Conservation (phyloP, 2,329 filamentous ascomycete species). For the Fusarium sp. region DNA sequence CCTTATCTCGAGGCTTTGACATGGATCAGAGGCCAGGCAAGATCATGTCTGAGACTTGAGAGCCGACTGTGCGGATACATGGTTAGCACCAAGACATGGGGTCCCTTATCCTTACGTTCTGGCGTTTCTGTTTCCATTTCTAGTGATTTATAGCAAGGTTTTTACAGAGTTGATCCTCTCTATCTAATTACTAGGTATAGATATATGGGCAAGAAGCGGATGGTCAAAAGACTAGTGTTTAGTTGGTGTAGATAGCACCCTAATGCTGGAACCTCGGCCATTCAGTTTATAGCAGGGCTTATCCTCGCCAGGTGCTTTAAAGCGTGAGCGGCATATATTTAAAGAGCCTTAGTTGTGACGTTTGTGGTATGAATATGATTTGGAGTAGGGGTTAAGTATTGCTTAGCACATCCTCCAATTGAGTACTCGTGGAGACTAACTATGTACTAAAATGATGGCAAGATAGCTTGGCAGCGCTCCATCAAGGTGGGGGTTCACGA, state of each 20-base stretch:
- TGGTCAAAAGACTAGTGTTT: neutral
- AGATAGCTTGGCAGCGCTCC: neutral
- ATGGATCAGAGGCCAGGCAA: conserved; percentile 10
- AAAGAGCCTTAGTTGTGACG: conserved; percentile 16
- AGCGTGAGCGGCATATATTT: conserved; percentile 10
- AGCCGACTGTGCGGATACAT: conserved; percentile 5
- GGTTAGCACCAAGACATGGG: conserved; percentile 15
- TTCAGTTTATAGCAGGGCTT: conserved; percentile 19
- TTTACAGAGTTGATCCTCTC: conserved; percentile 1
- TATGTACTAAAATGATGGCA: neutral
- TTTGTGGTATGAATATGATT: conserved; percentile 5
- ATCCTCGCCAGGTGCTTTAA: conserved; percentile 10
- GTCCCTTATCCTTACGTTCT: neutral
- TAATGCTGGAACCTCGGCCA: conserved; percentile 5
- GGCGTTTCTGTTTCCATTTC: neutral
- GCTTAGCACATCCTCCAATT: neutral
- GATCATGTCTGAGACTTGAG: conserved; percentile 15
- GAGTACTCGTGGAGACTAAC: neutral
- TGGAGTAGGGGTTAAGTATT: neutral
- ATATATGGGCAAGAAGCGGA: neutral
- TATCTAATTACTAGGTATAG: neutral
- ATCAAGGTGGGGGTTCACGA: neutral
- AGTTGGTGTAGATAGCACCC: neutral
- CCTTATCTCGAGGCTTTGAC: conserved; percentile 1
- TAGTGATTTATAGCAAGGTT: neutral